A percentile compares a stretch with the other conserved stretches of the same genome.
Conservation (phyloP, 1,139 yeast genomes). For the Yamadazyma atmosphaerica region DNA sequence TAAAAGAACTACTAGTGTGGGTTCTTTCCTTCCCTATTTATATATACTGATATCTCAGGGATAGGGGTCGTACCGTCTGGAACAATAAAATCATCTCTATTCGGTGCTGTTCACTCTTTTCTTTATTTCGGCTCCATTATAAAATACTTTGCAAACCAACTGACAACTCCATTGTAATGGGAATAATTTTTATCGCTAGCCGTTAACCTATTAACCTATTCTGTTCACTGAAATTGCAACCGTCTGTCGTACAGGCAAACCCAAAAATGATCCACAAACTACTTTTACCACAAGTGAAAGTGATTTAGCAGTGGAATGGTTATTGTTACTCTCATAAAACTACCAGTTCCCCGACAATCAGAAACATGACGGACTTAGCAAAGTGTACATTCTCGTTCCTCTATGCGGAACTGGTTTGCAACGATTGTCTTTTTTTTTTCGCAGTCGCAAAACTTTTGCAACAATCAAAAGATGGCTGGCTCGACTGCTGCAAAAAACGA, state of each 20-base stretch:
- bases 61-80: neutral
- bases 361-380: too few relatives aligned
- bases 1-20: too few relatives aligned
- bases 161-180: neutral
- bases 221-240: neutral
- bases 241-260: neutral
- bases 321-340: neutral
- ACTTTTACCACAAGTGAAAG: neutral
- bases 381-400: too few relatives aligned
- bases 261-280: neutral
- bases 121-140: neutral
- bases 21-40: too few relatives aligned
- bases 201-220: neutral
- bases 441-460: neutral
- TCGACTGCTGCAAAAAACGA: neutral
- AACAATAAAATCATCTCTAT: neutral
- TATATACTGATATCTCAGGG: too few relatives aligned
- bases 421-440: neutral
- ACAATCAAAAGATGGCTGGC: slow-evolving; percentile 1
- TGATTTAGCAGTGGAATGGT: too few relatives aligned
- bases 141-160: neutral
- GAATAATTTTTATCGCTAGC: neutral
- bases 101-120: neutral
- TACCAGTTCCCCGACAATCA: neutral
- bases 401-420: neutral